Evolutionary conservation across 2,329 filamentous ascomycete genomes (phyloP).

Genomic region (Coniochaeta prunicola): DNA sequence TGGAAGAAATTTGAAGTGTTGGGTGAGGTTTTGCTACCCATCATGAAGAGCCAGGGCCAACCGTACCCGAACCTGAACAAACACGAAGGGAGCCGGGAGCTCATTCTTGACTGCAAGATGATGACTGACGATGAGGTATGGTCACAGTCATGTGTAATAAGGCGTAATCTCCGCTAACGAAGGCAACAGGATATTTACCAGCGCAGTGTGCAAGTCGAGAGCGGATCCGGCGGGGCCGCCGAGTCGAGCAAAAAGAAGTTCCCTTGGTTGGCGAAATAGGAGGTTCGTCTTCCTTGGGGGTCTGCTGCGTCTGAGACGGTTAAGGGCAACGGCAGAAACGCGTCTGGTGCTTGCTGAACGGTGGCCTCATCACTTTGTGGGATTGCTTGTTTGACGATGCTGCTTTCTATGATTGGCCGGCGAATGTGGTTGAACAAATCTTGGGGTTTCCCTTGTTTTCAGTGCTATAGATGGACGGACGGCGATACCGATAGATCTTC

Average conservation of each 20-base stretch:
- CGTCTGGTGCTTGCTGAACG: neutral
- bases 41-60: slow-evolving; percentile 85
- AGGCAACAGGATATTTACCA: slow-evolving; percentile 52
- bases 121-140: slow-evolving; percentile 81
- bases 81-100: slow-evolving; percentile 62
- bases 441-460: neutral
- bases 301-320: neutral
- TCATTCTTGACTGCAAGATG: slow-evolving; percentile 78
- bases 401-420: neutral
- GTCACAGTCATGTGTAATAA: no score
- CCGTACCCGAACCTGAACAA: slow-evolving; percentile 67
- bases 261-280: slow-evolving; percentile 52
- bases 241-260: slow-evolving; percentile 58
- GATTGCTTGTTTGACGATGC: neutral
- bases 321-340: neutral
- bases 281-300: neutral
- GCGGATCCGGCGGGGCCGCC: slow-evolving; percentile 31
- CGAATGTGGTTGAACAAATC: neutral
- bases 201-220: slow-evolving; percentile 53
- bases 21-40: slow-evolving; percentile 80
- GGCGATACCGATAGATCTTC: neutral
- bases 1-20: slow-evolving; percentile 98
- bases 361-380: neutral
- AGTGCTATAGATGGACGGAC: neutral
- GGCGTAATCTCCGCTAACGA: neutral